Evolutionary conservation across 192 early-diverging fungal genomes (phyloP).

Genomic region (Haplosporangium gracile): DNA sequence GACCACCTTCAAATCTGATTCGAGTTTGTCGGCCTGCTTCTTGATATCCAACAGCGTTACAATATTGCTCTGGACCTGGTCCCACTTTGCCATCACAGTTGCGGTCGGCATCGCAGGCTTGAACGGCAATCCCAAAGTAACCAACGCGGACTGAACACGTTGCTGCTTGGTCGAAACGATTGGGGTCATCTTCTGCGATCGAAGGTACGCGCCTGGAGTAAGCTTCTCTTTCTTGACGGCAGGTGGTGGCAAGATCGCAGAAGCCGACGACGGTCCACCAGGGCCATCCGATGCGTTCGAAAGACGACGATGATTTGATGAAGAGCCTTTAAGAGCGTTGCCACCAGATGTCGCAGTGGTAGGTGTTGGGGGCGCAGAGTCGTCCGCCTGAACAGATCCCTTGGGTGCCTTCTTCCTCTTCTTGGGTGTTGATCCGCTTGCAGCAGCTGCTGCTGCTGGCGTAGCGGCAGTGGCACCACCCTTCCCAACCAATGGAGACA

Average conservation of each 20-base stretch:
- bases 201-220: slow-evolving; percentile 73
- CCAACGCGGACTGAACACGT: slow-evolving; percentile 28
- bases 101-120: slow-evolving; percentile 90
- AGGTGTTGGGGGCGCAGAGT: neutral
- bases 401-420: slow-evolving; percentile 53
- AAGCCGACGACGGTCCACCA: slow-evolving; percentile 1
- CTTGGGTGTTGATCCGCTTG: slow-evolving; percentile 17
- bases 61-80: slow-evolving; percentile 81
- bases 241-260: slow-evolving; percentile 8
- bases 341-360: neutral
- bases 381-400: slow-evolving; percentile 39
- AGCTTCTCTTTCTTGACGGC: slow-evolving; percentile 66
- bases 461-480: slow-evolving; percentile 2
- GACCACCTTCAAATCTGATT: slow-evolving; percentile 75
- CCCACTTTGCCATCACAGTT: slow-evolving; percentile 83
- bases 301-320: slow-evolving; percentile 27
- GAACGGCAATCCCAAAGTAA: slow-evolving; percentile 33
- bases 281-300: slow-evolving; percentile 29
- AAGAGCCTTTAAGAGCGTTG: slow-evolving; percentile 23
- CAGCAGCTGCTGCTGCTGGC: neutral
- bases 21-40: slow-evolving; percentile 84
- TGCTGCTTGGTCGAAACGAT: slow-evolving; percentile 64
- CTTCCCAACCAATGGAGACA: slow-evolving; percentile 22
- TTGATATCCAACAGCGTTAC: slow-evolving; percentile 86
- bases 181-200: slow-evolving; percentile 69